Base-by-base conservation (phyloP, 139 green algal genomes). In the Auxenochlorella protothecoides region DNA sequence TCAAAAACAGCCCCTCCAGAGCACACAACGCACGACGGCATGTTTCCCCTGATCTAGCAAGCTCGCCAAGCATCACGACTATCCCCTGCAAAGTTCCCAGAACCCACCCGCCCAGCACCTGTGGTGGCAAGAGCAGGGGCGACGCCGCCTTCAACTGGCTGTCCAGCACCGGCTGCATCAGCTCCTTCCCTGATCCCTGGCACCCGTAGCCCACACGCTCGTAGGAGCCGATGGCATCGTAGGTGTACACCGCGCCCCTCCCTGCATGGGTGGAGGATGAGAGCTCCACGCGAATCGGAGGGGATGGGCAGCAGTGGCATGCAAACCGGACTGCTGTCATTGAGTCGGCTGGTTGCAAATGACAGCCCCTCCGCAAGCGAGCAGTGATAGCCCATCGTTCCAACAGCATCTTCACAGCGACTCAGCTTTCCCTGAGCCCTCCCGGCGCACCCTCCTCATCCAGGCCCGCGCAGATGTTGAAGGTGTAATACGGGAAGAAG, bases 401-500 rank as follows among this genome's bases (percentile, higher is more conserved):
- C 27, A 44, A 44, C 1, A 44, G 27, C 27, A 44, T 44, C 27
- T 44, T 44, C 27, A 44, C 27, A 44, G 27, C 0, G 27, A 44
- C 27, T 44, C 27, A 44, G 27, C 27, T 44, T 44, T 44, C 27
- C 27, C 27, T 44, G 27, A 44, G 27, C 66, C 8, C 53, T 55
- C 54, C 12, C 27, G n/a, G 5, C 52, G 55, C 66, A 94, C 92
- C 93, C 66, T 98, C 67, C 12, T 88, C 80, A 76, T 99, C 95
- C 51, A 99, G 81, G 16, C 95, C 95, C 1, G 82, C 90, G n/a
- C 86, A 82, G 27, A 99, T 77, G 85, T 97, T 98, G 79, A 96
- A 98, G 13, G 95, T 97, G 91, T 97, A 99, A 83, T 96, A 98
- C 4, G 95, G 95, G 79, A 99, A 99, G 89, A 99, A 99, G 72